A percentile compares a stretch with the other conserved stretches of the same genome.
These are phyloP conservation scores for Pythium rishiriense DNA, from an alignment of 352 stramenopile species.

Conservation along the genomic window DNA sequence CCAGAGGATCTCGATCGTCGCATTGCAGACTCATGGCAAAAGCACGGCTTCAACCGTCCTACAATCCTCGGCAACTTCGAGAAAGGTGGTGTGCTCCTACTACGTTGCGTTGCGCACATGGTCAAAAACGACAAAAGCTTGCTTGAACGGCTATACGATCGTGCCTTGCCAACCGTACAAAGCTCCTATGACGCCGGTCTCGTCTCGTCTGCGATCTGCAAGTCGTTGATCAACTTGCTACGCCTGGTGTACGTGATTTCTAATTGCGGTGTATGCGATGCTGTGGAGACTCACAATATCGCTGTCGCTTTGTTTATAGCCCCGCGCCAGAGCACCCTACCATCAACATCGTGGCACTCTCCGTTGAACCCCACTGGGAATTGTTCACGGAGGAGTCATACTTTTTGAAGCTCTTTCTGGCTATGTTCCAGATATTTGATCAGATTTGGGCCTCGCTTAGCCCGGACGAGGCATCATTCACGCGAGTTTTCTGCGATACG, in stretches of 20 bases:
- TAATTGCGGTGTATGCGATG: not conserved
- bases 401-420: conserved; percentile 77
- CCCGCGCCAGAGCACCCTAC: conserved; percentile 52
- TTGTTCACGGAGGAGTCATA: conserved; percentile 80
- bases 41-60: conserved; percentile 70
- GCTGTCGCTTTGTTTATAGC: conserved; percentile 28
- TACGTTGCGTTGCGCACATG: conserved; percentile 65
- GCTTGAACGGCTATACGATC: conserved; percentile 49
- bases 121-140: conserved; percentile 54
- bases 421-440: conserved; percentile 79
- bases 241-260: conserved; percentile 62
- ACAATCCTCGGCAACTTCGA: conserved; percentile 77
- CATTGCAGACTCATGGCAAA: conserved; percentile 67
- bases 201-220: conserved; percentile 67
- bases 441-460: conserved; percentile 63
- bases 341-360: conserved; percentile 79
- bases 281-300: conserved; percentile 1
- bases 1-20: conserved; percentile 31
- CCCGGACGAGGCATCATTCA: conserved; percentile 74
- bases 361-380: conserved; percentile 81
- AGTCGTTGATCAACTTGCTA: conserved; percentile 67
- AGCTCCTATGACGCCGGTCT: conserved; percentile 71
- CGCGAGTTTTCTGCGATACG: conserved; percentile 76
- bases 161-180: conserved; percentile 52
- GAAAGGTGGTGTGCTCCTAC: conserved; percentile 68